Percentiles rank a stretch among this genome's conserved stretches.
Conservation (phyloP, 345 rosid genomes). For the Combretum micranthum region DNA sequence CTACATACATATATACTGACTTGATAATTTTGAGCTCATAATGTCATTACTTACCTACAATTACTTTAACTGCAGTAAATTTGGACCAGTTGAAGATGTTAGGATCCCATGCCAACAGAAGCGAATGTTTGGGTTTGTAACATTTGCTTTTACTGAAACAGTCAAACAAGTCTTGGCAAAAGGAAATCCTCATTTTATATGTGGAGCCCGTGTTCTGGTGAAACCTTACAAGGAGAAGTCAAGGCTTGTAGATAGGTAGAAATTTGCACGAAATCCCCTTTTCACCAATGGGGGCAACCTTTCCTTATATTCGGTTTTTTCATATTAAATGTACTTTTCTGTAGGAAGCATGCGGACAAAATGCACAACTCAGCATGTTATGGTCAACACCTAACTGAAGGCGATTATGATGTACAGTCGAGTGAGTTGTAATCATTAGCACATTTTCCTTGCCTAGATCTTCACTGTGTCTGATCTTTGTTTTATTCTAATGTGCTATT, state of each 20-base stretch:
- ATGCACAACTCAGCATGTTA: conserved; percentile 35
- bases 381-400: conserved; percentile 37
- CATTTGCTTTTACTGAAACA: conserved; percentile 59
- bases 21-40: too few species aligned
- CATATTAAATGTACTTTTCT: neutral
- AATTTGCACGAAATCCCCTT: neutral
- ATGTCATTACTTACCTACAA: too few species aligned
- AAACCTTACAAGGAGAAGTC: conserved; percentile 93
- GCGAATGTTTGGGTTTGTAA: conserved; percentile 95
- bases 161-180: conserved; percentile 67
- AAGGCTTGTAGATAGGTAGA: conserved; percentile 54
- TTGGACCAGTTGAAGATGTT: conserved; percentile 88
- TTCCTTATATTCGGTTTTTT: neutral
- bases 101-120: conserved; percentile 93
- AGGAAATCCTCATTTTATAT: conserved; percentile 92
- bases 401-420: conserved; percentile 59
- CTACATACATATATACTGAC: neutral
- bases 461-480: too few species aligned
- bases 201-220: conserved; percentile 93
- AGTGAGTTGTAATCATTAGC: conserved; percentile 20
- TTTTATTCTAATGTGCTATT: neutral
- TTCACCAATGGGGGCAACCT: neutral
- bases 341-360: conserved; percentile 56
- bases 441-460: too few species aligned
- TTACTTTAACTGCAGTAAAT: conserved; percentile 40